Base-by-base conservation (phyloP, 2,329 filamentous ascomycete species). In the Neofusicoccum parvum region DNA sequence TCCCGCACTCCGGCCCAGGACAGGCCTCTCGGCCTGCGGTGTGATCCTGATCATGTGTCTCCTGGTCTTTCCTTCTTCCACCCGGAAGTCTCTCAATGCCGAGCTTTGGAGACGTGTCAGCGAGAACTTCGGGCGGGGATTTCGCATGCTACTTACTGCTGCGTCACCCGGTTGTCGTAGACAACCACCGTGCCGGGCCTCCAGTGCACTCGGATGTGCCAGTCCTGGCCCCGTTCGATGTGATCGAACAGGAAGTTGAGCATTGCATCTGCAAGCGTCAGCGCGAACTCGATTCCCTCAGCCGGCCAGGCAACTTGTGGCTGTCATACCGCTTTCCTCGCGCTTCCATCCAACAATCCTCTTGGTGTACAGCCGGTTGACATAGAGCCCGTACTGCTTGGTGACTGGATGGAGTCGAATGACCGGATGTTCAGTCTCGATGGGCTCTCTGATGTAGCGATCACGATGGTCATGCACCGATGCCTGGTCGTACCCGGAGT, bases 311-410 rank as follows among this genome's bases (percentile, higher is more conserved):
- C 59, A 3, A 34, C 14, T 15, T 7, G 23, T 3, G 17, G 5
- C 7, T 39, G 10, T 60, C 27, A 11, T 32, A 64, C 66, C 66
- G 15, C 64, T 67, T 53, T 66, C 65, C 50, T 69, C 66, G 5
- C 67, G 62, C 32, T 69, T 54, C 32, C 67, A 60, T 15, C 67
- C 67, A 6, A 68, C 64, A 36, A 69, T 69, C 4, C 36, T 59
- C 46, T 68, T 67, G 6, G 67, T 69, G 20, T 67, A 68, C 12
- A 67, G 65, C 4, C 65, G 58, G 41, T 69, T 68, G 27, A 68
- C 62, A 36, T 66, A 69, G 3, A 68, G 64, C 15, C 66, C 64
- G 45, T 66, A 65, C 50, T 67, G 65, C 12, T 66, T 66, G 39
- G 67, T 68, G 14, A 62, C 59, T 58, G 68, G 67, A 59, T 69